Evolutionary conservation across 1,284 basidiomycete species (phyloP), one percentile per base, ranked within the genome.

Genomic region (Marasmius oreades): DNA sequence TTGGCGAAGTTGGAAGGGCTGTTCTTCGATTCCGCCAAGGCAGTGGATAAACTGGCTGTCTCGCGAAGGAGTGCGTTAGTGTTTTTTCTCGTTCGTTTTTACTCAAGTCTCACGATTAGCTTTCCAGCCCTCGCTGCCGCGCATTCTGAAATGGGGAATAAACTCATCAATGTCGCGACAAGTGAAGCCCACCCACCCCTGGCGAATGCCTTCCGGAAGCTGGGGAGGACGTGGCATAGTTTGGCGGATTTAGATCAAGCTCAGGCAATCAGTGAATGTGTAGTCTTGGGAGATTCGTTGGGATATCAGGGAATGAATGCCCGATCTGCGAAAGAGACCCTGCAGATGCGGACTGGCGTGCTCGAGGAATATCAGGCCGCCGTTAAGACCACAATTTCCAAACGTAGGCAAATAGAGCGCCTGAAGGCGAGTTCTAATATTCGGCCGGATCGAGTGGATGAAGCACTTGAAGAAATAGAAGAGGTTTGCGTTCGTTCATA

Each of bases 261-360:
- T 14, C 90, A 93, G 68, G 84, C 91, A 28, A 89, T 93, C 58
- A 93, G 89, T 63, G 95, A 96, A 78, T 93, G 92, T 63, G 92
- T 98, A 42, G 88, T 96, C 39, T 72, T 98, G 23, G 93, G 92
- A 22, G 95, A 98, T 69, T 89, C 93, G 0, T 75, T 98, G 53
- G 92, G 92, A 1, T 98, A 98, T 70, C 93, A 97, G 72, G 90
- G 93, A 16, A 79, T 94, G 72, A 97, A 97, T 65, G 93, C 95
- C n/a, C 83, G 89, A 46, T 92, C 94, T 11, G 95, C 93, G 2
- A 96, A 95, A 73, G 94, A 97, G 67, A 94, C 95, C 0, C 72
- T 97, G 11, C 79, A 84, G 56, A 92, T 94, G 75, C 85, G 95
- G 7, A 92, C 92, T 0, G 82, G 85, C 16, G 90, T 96, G 8